Conservation (phyloP, 495 filamentous ascomycete species). For the Eremomyces bilateralis region DNA sequence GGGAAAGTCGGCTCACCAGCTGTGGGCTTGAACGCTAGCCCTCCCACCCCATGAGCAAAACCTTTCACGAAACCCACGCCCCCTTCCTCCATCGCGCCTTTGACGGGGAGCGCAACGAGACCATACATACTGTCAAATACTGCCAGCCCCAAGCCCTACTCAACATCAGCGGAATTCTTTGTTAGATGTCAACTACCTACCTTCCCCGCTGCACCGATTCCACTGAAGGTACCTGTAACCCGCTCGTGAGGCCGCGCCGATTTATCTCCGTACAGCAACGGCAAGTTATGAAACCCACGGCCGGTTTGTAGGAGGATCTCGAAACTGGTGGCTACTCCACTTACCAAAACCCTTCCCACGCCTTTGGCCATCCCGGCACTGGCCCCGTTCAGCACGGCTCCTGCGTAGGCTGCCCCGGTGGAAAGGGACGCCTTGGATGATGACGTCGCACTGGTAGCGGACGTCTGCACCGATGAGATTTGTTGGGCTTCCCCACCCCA, state of each 20-base stretch:
- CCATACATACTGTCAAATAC: slow-evolving; percentile 6
- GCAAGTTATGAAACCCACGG: slow-evolving; percentile 9
- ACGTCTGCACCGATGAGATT: too few relatives aligned
- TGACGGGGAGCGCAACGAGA: slow-evolving; percentile 4
- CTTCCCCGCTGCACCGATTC: slow-evolving; percentile 5
- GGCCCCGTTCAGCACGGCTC: slow-evolving; percentile 16
- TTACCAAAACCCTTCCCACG: too few relatives aligned
- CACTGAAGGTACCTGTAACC: slow-evolving; percentile 6
- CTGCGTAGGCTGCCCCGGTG: too few relatives aligned
- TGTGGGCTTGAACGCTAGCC: slow-evolving; percentile 4
- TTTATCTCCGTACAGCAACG: slow-evolving; percentile 6
- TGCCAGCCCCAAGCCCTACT: slow-evolving; percentile 3
- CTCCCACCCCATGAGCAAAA: slow-evolving; percentile 6
- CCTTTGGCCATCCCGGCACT: slow-evolving; percentile 18
- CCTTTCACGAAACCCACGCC: slow-evolving; percentile 6
- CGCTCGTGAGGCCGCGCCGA: slow-evolving; percentile 4
- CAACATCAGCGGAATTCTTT: too few relatives aligned
- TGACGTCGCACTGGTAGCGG: too few relatives aligned
- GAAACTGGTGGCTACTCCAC: too few relatives aligned
- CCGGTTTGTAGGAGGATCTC: too few relatives aligned
- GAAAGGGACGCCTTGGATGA: too few relatives aligned
- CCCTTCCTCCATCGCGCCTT: slow-evolving; percentile 6
- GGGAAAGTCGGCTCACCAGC: slow-evolving; percentile 1
- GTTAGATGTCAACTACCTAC: too few relatives aligned
- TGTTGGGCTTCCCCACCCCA: too few relatives aligned